These are phyloP conservation scores for Corynascus novoguineensis DNA, from an alignment of 495 filamentous ascomycete species.

Conservation along the genomic window DNA sequence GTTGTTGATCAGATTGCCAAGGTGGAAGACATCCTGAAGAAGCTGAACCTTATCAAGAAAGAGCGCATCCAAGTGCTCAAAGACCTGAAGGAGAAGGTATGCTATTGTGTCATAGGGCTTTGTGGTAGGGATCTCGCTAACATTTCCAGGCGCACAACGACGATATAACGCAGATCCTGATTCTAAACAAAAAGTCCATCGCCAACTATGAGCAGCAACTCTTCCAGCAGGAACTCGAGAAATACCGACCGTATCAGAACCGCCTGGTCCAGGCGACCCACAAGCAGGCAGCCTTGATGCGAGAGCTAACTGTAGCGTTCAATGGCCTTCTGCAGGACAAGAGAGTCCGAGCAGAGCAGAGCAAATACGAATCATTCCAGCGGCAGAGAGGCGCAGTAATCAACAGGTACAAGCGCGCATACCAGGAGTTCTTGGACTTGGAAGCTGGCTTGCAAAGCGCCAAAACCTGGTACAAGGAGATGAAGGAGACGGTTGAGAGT, in stretches of 20 bases:
- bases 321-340: constrained; percentile 88
- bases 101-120: constrained; percentile 7
- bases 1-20: constrained; percentile 84
- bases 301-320: constrained; percentile 86
- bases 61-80: constrained; percentile 89
- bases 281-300: constrained; percentile 89
- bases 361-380: constrained; percentile 84
- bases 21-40: constrained; percentile 89
- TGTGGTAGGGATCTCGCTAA: constrained; percentile 25
- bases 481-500: constrained; percentile 90
- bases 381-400: constrained; percentile 76
- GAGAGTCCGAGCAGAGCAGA: constrained; percentile 87
- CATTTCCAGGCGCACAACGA: constrained; percentile 74
- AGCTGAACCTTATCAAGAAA: constrained; percentile 82
- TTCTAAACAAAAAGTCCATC: constrained; percentile 94
- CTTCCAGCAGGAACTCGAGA: constrained; percentile 91
- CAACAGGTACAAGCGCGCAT: constrained; percentile 82
- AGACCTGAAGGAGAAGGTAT: constrained; percentile 93
- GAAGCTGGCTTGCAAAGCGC: constrained; percentile 77
- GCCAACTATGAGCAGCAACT: constrained; percentile 81
- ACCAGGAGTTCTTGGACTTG: constrained; percentile 90
- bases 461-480: constrained; percentile 88
- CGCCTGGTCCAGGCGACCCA: constrained; percentile 86
- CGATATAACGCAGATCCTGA: constrained; percentile 94
- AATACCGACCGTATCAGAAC: constrained; percentile 90